Evolutionary conservation across 2,329 filamentous ascomycete genomes (phyloP), one percentile per base, ranked within the genome.

Genomic region (Furcasterigmium sp.): DNA sequence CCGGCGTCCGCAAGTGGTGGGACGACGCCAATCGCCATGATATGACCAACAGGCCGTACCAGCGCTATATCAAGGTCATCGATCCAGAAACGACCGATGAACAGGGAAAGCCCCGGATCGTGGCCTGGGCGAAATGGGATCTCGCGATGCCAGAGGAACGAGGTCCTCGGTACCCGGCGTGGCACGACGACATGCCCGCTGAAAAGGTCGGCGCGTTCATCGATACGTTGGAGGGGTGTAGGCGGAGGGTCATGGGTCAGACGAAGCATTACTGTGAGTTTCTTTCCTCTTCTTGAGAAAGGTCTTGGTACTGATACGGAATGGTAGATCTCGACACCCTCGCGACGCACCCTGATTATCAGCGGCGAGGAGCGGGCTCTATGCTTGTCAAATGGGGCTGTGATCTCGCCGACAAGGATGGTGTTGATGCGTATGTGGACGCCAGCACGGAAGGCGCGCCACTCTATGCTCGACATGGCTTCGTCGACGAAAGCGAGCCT

Each of bases 311-410:
- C 29, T 32, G 29, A 32, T 15, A 9, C 17, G 9, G n/a, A n/a
- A 32, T 11, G 13, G 14, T 32, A 47, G 54, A 56, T 40, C 48
- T 57, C 1, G 55, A 57, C 29, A 57, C 54, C 1, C 23, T 57
- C 3, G 55, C 40, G 3, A 57, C 55, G 0, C 55, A 56, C 21
- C 55, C 53, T 0, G 52, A 56, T 2, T 57, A 57, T 11, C 55
- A 55, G 29, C 46, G 55, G 3, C 48, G 47, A n/a, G 55, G 55
- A 11, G 48, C 47, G 4, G 53, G 53, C 1, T 55, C 51, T 3
- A 49, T 56, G 51, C 48, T 57, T 2, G 44, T 57, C 8, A 36
- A 43, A 38, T 57, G 53, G 46, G 53, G 55, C 2, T 56, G 55
- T 10, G 46, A 55, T 9, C 42, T 54, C 6, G 55, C 52, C 0